phyloP scores from a whole-genome alignment of 352 stramenopile genomes.

The Globisporangium okanoganense region DNA sequence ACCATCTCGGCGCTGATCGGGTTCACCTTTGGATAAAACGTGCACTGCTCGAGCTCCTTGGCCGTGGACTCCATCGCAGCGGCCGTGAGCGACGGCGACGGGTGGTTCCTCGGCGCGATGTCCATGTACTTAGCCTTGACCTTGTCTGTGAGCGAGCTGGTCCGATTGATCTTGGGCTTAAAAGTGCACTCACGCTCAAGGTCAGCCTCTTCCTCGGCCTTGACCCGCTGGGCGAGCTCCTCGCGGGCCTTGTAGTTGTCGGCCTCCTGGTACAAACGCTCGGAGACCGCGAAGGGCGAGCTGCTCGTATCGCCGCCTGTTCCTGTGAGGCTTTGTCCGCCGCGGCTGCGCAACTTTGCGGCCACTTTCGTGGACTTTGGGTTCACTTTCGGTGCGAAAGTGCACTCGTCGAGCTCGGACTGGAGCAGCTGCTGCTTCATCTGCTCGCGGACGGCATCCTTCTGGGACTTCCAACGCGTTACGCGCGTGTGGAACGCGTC shows the following conservation, averaged over 20 bases:
- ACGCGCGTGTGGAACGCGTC: slow-evolving; percentile 66
- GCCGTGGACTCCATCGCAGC: slow-evolving; percentile 54
- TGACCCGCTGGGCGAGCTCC: slow-evolving; percentile 54
- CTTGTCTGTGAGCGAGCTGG: slow-evolving; percentile 33
- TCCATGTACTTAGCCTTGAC: slow-evolving; percentile 82
- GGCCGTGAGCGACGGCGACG: slow-evolving; percentile 37
- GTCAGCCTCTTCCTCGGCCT: slow-evolving; percentile 69
- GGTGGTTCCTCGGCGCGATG: slow-evolving; percentile 16
- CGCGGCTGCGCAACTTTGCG: slow-evolving; percentile 45
- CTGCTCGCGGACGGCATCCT: slow-evolving; percentile 67
- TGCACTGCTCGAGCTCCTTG: slow-evolving; percentile 71
- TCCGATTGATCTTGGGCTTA: slow-evolving; percentile 55
- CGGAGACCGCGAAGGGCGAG: slow-evolving; percentile 40
- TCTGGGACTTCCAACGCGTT: slow-evolving; percentile 76
- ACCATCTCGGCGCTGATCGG: slow-evolving; percentile 70
- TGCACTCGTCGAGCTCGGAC: slow-evolving; percentile 72
- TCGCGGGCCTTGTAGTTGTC: slow-evolving; percentile 73
- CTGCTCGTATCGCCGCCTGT: slow-evolving; percentile 16
- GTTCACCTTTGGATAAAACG: slow-evolving; percentile 79
- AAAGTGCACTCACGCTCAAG: slow-evolving; percentile 77
- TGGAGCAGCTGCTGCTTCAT: slow-evolving; percentile 80
- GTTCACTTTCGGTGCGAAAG: slow-evolving; percentile 71
- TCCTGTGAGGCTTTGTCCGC: slow-evolving; percentile 15
- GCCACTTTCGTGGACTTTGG: slow-evolving; percentile 69
- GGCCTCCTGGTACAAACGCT: slow-evolving; percentile 73